A percentile compares a stretch with the other conserved stretches of the same genome.
phyloP scores from a whole-genome alignment of 371 early-diverging fungal species.

The Caulochytrium protostelioides region DNA sequence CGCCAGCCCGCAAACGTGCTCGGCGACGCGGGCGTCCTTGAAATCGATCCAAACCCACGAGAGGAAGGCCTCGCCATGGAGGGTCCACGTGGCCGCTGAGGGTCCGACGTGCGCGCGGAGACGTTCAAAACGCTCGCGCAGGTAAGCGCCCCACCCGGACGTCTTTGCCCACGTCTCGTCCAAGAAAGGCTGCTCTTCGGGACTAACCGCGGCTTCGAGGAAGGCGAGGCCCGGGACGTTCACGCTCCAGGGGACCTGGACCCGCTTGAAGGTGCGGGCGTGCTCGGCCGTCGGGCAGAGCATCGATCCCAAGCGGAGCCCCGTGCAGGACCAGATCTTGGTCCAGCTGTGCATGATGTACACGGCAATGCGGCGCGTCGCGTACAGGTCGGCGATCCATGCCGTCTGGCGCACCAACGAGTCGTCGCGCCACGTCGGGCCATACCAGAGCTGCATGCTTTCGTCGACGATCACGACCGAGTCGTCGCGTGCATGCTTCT shows the following conservation, averaged over 20 bases:
- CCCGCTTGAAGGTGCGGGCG: conserved; percentile 40
- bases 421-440: conserved; percentile 44
- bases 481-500: conserved; percentile 34
- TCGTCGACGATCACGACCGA: conserved; percentile 50
- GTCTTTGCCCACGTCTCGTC: conserved; percentile 54
- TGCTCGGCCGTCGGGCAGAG: conserved; percentile 52
- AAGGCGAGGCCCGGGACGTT: conserved; percentile 58
- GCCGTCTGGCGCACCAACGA: conserved; percentile 43
- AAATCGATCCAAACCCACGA: conserved; percentile 72
- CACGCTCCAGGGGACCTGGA: conserved; percentile 75
- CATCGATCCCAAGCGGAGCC: conserved; percentile 61
- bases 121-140: conserved; percentile 24
- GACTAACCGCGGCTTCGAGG: conserved; percentile 47
- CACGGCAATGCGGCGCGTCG: conserved; percentile 38
- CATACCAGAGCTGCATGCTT: conserved; percentile 74
- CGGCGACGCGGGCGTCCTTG: conserved; percentile 24
- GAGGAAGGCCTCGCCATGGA: conserved; percentile 46
- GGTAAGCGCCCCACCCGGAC: conserved; percentile 34
- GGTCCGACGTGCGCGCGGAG: conserved; percentile 12
- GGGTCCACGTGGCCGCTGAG: conserved; percentile 42
- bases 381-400: conserved; percentile 30
- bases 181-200: conserved; percentile 38
- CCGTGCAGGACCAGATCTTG: conserved; percentile 74
- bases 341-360: conserved; percentile 78
- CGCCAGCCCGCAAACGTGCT: conserved; percentile 37